phyloP scores from a whole-genome alignment of 208 protist species.

The Crithidia bombi region DNA sequence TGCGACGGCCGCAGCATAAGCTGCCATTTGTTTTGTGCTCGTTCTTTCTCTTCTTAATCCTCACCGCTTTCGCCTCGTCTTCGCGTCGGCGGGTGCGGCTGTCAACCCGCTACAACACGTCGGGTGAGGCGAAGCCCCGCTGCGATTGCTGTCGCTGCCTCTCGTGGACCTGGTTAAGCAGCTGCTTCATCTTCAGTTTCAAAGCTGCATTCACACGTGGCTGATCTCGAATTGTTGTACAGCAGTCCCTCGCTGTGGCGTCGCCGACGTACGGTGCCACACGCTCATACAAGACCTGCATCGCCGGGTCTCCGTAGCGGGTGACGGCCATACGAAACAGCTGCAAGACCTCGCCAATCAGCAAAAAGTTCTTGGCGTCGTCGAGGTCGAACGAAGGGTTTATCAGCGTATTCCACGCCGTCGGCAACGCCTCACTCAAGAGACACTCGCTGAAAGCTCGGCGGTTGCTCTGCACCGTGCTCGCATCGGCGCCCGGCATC shows the following conservation, averaged over 20 bases:
- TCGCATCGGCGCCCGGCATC: neutral
- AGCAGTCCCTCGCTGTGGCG: constrained; percentile 53
- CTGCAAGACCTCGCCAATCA: constrained; percentile 59
- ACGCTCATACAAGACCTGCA: constrained; percentile 57
- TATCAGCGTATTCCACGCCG: constrained; percentile 19
- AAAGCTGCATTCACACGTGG: constrained; percentile 53
- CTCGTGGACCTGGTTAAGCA: constrained; percentile 42
- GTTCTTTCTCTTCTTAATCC: too few species aligned
- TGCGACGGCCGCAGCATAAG: too few species aligned
- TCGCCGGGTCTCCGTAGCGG: constrained; percentile 42
- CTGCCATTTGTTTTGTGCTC: too few species aligned
- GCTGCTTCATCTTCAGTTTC: constrained; percentile 58
- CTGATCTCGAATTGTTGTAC: constrained; percentile 52
- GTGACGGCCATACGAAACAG: constrained; percentile 37
- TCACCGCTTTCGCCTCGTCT: too few species aligned
- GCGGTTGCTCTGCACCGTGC: constrained; percentile 10
- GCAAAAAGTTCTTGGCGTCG: constrained; percentile 73
- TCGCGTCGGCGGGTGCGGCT: neutral
- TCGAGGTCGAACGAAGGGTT: constrained; percentile 55
- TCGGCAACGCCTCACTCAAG: constrained; percentile 32
- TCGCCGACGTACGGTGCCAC: constrained; percentile 42
- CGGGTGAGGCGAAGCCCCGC: neutral
- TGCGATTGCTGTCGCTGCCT: constrained; percentile 5
- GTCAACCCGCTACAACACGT: too few species aligned
- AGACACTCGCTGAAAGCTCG: constrained; percentile 21